Conservation (phyloP, 306 rosid species). For the Phaseolus lunatus region DNA sequence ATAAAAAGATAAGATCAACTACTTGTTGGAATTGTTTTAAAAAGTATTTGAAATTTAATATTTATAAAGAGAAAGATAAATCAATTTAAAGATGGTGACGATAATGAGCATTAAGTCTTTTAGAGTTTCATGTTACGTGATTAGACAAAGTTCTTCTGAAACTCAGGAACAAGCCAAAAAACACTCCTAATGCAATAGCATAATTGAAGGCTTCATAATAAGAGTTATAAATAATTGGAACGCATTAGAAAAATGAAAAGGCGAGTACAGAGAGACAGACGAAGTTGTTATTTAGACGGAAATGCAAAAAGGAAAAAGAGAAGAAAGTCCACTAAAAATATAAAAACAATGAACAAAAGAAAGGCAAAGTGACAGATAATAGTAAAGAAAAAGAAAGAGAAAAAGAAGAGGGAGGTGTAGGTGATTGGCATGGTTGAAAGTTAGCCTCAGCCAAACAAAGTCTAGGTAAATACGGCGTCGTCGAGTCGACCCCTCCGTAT, state of each 20-base stretch:
- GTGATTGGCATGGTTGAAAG: no score
- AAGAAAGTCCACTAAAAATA: background rate
- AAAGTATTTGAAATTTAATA: no score
- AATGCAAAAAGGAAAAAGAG: background rate
- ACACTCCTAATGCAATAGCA: no score
- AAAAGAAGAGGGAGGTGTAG: background rate
- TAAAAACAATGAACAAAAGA: background rate
- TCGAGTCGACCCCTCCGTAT: background rate
- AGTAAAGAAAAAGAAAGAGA: background rate
- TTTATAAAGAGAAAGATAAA: no score
- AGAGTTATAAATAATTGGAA: background rate
- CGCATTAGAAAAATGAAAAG: background rate
- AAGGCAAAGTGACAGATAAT: background rate
- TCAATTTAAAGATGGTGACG: no score
- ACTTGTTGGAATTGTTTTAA: no score
- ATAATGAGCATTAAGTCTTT: no score
- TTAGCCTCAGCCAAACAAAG: conserved; percentile 59
- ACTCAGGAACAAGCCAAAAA: no score
- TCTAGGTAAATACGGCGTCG: conserved; percentile 84
- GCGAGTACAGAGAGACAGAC: background rate
- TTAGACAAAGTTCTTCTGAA: no score
- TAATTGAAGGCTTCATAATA: background rate
- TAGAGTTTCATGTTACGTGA: no score
- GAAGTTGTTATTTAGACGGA: conserved; percentile 9
- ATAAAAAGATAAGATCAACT: no score